Base-by-base conservation (phyloP, 75 land plant species). In the Pinus tabuliformis region DNA sequence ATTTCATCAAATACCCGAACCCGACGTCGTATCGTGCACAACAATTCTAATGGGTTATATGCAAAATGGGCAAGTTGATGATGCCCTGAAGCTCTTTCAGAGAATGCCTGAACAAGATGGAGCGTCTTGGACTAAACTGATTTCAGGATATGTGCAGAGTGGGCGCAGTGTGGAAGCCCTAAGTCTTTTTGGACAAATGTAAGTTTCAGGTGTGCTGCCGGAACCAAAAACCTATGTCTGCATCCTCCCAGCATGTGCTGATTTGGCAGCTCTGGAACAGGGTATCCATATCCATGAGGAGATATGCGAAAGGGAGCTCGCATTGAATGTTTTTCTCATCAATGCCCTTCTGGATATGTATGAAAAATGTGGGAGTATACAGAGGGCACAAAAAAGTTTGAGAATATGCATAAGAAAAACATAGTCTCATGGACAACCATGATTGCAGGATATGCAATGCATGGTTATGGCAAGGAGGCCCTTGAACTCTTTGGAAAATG, bases 261-360 rank as follows among this genome's bases (percentile, higher is more conserved):
- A 72, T 13, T 22, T 79, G 20, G 82, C 82, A 28, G 73, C 76
- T 71, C 58, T 83, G 26, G 85, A 80, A 70, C 73, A 83, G 22
- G 82, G 75, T 33, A 28, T 62, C 37, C 65, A 76, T 39, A 57
- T 81, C 56, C 79, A 81, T 64, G 52, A 33, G 9, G 59, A 56
- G 36, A 20, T 80, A 20, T 30, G 20, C 3, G 71, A 59, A 58
- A 36, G 33, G 4, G 64, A 49, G 3, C 4, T 77, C 42, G 21
- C 45, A 11, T 37, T 65, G 64, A 75, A 81, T 42, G 76, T 76
- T 62, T n/a, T 81, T 3, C 49, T 77, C 14, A 61, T 70, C 6
- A 58, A 77, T 20, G 79, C 79, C 8, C 59, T 81, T 11, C 21
- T 81, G 4, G 71, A 77, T 49, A 77, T 77, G 79, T 81, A 81